A percentile compares a stretch with the other conserved stretches of the same genome.
Evolutionary conservation across 148 eudicot species (phyloP).

Genomic region (Euryodendron excelsum): DNA sequence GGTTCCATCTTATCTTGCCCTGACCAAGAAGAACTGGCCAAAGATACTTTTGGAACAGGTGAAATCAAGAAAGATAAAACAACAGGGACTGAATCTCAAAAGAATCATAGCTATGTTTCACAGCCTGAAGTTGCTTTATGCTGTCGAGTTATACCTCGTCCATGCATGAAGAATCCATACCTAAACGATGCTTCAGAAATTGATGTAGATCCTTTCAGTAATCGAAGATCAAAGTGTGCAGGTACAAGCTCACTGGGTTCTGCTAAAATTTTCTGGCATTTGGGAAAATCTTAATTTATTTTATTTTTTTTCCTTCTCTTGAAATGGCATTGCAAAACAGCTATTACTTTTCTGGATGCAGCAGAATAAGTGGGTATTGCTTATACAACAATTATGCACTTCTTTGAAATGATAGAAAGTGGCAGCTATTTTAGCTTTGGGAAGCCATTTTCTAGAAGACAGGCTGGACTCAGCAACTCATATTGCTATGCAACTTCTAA

Average conservation of each 20-base stretch:
- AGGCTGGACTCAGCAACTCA: too few species aligned
- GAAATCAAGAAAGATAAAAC: slow-evolving; percentile 39
- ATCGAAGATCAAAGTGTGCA: slow-evolving; percentile 66
- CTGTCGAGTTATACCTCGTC: slow-evolving; percentile 91
- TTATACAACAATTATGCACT: too few species aligned
- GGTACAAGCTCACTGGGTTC: slow-evolving; percentile 29
- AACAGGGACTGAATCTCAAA: slow-evolving; percentile 23
- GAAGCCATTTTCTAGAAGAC: too few species aligned
- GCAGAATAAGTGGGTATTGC: too few species aligned
- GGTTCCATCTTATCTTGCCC: slow-evolving; percentile 27
- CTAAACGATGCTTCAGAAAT: slow-evolving; percentile 39
- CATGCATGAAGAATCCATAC: slow-evolving; percentile 76
- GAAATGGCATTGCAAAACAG: background rate
- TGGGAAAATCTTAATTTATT: too few species aligned
- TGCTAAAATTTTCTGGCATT: background rate
- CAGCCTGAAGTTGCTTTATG: slow-evolving; percentile 88
- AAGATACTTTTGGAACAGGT: slow-evolving; percentile 34
- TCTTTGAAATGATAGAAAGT: too few species aligned
- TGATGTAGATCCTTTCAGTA: slow-evolving; percentile 60
- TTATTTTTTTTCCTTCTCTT: too few species aligned
- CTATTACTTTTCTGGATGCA: too few species aligned
- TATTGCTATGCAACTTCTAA: too few species aligned
- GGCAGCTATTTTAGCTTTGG: too few species aligned
- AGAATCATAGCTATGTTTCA: slow-evolving; percentile 50
- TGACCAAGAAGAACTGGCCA: slow-evolving; percentile 43